Percentiles rank a stretch among this genome's conserved stretches.
phyloP scores from a whole-genome alignment of 768 basidiomycete genomes.

The Pleurotus ostreatus region DNA sequence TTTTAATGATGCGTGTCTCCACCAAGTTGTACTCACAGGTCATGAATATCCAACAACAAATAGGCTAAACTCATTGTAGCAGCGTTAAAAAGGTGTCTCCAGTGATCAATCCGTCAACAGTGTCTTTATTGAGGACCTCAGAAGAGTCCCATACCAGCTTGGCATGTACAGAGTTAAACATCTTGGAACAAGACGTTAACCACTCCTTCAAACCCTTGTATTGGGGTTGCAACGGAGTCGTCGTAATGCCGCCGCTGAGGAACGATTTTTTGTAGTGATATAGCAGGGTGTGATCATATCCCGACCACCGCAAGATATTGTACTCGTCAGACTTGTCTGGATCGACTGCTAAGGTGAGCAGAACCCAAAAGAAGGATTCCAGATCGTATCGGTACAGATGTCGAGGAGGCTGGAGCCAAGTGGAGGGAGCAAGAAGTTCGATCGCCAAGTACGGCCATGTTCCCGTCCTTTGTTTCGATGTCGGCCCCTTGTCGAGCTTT shows the following conservation, averaged over 20 bases:
- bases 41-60: too few species aligned
- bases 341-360: background rate
- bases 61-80: too few species aligned
- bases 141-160: background rate
- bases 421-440: background rate
- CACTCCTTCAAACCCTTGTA: too few species aligned
- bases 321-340: background rate
- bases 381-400: slow-evolving; percentile 2
- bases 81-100: background rate
- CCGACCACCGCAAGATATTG: background rate
- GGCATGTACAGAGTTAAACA: background rate
- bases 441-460: background rate
- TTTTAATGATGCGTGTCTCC: too few species aligned
- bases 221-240: too few species aligned
- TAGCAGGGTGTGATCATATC: too few species aligned
- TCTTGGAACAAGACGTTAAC: background rate
- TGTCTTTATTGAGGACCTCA: background rate
- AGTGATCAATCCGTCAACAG: background rate
- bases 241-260: too few species aligned
- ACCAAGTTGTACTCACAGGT: too few species aligned
- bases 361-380: slow-evolving; percentile 1
- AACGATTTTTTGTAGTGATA: background rate
- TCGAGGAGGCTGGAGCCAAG: background rate
- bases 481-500: background rate
- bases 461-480: background rate